Base-by-base conservation (phyloP, 2,329 filamentous ascomycete genomes). In the Leptosphaerulina australis region DNA sequence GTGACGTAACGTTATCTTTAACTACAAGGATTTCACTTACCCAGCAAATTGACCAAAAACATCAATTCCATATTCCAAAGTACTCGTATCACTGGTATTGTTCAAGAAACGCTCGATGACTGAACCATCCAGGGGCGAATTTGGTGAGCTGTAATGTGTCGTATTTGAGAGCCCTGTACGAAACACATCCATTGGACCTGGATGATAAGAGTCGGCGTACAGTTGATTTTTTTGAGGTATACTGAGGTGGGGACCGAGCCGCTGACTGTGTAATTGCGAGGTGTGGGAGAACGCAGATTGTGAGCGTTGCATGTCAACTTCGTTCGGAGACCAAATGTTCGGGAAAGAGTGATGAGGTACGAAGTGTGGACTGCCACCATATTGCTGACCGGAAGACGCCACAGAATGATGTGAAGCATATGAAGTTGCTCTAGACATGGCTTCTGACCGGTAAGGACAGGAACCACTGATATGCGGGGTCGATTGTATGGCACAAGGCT, bases 391-490 rank as follows among this genome's bases (percentile, higher is more conserved):
- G 31, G 43, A 49, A 31, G 53, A 43, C 20, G 12, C 43, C 3
- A 46, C 50, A 0, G 50, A 54, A 18, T 50, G 58, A 14, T 59
- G 48, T 7, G 61, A 56, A 12, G 49, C 24, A 12, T 60, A 50
- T 17, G 60, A 56, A 15, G 30, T 11, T 31, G 9, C 47, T 41
- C 49, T 59, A 22, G 48, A 44, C 53, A 54, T 60, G 15, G 26
- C 44, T 15, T 49, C 50, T 35, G 58, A 46, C 36, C 24, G 51
- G 10, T 39, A 29, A 14, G 45, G 10, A 21, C 44, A 39, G 35
- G 17, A 15, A 4, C 15, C 51, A 26, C 35, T 26, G 34, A 21
- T 41, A 17, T 37, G 50, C 22, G 34, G 44, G 34, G 49, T 34
- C 6, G 9, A 6, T 24, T 10, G 22, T 21, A 11, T 10, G n/a